These are phyloP conservation scores for Claviceps capensis DNA, from an alignment of 2,329 filamentous ascomycete genomes.

Conservation along the genomic window DNA sequence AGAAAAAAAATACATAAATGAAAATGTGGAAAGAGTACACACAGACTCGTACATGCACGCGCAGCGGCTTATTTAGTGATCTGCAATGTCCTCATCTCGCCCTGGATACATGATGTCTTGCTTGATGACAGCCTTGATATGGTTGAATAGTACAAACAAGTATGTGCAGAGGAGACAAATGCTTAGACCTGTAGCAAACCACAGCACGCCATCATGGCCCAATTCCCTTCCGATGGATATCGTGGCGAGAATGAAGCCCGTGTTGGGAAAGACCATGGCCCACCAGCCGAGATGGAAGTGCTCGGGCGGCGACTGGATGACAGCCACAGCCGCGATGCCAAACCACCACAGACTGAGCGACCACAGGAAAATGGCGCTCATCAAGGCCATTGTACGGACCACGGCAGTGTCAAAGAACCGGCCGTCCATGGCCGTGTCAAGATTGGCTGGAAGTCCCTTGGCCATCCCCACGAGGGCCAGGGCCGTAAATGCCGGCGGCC, in stretches of 20 bases:
- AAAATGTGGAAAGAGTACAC: not conserved
- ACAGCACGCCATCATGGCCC: constrained; percentile 28
- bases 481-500: constrained; percentile 57
- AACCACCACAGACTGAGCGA: constrained; percentile 47
- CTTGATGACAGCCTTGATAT: constrained; percentile 31
- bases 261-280: constrained; percentile 50
- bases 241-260: constrained; percentile 43
- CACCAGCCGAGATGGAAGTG: constrained; percentile 51
- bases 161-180: constrained; percentile 28
- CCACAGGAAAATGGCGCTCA: constrained; percentile 49
- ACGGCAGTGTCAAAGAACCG: constrained; percentile 26
- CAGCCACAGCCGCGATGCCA: constrained; percentile 22
- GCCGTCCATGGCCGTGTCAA: constrained; percentile 30
- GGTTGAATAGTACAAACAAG: constrained; percentile 28
- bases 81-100: constrained; percentile 38
- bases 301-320: constrained; percentile 25
- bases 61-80: constrained; percentile 13
- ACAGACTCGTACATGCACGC: not conserved
- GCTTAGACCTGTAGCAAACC: constrained; percentile 37
- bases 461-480: constrained; percentile 58
- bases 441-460: constrained; percentile 24
- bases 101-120: constrained; percentile 44
- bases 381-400: constrained; percentile 31
- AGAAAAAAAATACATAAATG: too few species aligned
- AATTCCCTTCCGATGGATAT: constrained; percentile 39